Evolutionary conservation across 345 rosid species (phyloP).

Genomic region (Salix arbutifolia): DNA sequence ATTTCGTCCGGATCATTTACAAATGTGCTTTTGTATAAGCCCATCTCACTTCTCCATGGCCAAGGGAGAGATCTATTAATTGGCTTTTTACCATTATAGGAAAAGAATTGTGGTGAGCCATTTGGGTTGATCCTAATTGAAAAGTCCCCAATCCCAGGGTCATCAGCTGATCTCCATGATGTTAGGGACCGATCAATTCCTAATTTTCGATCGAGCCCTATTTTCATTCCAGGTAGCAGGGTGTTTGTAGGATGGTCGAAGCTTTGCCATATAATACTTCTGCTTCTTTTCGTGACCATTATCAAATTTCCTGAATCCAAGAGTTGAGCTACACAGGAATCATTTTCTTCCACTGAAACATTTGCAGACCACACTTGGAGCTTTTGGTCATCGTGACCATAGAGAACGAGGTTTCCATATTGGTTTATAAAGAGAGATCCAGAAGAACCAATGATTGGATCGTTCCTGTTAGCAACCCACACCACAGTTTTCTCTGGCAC

Average conservation of each 20-base stretch:
- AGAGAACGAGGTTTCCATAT: too few relatives aligned
- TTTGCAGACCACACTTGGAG: not conserved
- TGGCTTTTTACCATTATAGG: not conserved
- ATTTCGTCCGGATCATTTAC: not conserved
- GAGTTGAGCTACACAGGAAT: not conserved
- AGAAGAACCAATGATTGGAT: too few relatives aligned
- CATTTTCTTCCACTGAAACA: not conserved
- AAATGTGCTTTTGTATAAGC: not conserved
- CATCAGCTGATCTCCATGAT: not conserved
- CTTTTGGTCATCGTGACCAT: too few relatives aligned
- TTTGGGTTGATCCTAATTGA: not conserved
- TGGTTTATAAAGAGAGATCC: too few relatives aligned
- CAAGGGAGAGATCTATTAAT: not conserved
- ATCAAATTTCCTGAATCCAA: not conserved
- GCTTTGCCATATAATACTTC: not conserved
- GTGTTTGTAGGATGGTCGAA: too few relatives aligned
- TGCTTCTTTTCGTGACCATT: not conserved
- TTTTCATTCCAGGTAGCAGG: not conserved
- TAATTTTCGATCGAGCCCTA: not conserved
- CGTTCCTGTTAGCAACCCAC: too few relatives aligned
- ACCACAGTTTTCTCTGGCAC: too few relatives aligned
- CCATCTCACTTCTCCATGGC: not conserved
- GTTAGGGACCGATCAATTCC: not conserved
- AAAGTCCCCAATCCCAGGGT: not conserved
- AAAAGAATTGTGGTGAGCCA: not conserved